Evolutionary conservation across 805 yeast genomes (phyloP).

Genomic region (Myxozyma melibiosi): DNA sequence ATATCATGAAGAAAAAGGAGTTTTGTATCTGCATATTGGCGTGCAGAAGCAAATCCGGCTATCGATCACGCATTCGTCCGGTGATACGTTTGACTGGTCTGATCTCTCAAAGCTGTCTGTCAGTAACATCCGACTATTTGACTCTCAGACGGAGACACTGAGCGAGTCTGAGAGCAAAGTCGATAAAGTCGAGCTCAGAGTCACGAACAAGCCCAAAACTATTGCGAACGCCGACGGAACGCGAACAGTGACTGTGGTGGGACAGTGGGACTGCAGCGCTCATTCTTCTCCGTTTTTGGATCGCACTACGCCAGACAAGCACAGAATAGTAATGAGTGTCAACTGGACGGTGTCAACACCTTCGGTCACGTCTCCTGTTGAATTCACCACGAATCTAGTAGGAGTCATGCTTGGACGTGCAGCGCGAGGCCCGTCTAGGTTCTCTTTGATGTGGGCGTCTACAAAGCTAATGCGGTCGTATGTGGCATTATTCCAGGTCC

Average conservation of each 20-base stretch:
- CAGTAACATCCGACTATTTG: constrained; percentile 15
- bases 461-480: constrained; percentile 17
- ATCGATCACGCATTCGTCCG: constrained; percentile 29
- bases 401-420: constrained; percentile 20
- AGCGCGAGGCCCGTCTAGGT: constrained; percentile 21
- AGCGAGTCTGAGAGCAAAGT: constrained; percentile 9
- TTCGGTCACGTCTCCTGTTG: constrained; percentile 21
- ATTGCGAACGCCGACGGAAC: constrained; percentile 35
- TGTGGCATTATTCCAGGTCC: constrained; percentile 23
- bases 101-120: constrained; percentile 20
- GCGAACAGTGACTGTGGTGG: constrained; percentile 28
- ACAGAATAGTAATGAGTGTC: constrained; percentile 25
- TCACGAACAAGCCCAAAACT: constrained; percentile 21
- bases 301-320: constrained; percentile 27
- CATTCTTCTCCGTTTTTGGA: constrained; percentile 28
- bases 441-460: constrained; percentile 21
- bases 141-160: neutral
- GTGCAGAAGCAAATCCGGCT: constrained; percentile 29
- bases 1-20: constrained; percentile 20
- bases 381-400: constrained; percentile 25
- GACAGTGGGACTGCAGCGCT: constrained; percentile 36
- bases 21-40: constrained; percentile 21
- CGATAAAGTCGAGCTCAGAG: constrained; percentile 24
- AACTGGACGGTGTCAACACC: constrained; percentile 29
- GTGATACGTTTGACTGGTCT: constrained; percentile 30